These are phyloP conservation scores for Aspergillus tubingensis DNA, from an alignment of 2,329 filamentous ascomycete genomes.

Conservation along the genomic window DNA sequence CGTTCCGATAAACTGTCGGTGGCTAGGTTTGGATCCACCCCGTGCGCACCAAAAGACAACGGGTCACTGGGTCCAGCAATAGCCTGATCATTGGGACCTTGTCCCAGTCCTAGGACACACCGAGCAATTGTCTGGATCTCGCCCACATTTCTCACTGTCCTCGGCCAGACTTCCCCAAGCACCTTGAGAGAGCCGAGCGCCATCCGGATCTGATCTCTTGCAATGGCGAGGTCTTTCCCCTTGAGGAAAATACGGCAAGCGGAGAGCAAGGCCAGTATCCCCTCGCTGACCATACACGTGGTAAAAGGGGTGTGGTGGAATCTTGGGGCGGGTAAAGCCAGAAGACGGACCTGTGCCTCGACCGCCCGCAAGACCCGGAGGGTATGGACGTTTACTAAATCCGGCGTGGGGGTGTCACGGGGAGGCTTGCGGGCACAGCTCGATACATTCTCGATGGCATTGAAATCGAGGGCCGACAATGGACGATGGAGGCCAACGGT, in stretches of 20 bases:
- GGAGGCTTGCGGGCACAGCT: conserved; percentile 36
- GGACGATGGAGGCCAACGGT: conserved; percentile 43
- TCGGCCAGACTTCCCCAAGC: conserved; percentile 42
- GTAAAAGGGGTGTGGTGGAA: conserved; percentile 45
- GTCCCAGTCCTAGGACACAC: conserved; percentile 27
- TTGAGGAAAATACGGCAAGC: conserved; percentile 42
- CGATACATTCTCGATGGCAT: conserved; percentile 42
- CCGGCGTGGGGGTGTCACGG: conserved; percentile 17
- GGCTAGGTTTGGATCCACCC: too few relatives aligned
- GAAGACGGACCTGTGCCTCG: conserved; percentile 42
- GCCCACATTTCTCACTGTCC: conserved; percentile 38
- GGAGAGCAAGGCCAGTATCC: conserved; percentile 36
- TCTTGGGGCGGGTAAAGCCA: conserved; percentile 38
- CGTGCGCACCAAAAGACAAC: too few relatives aligned
- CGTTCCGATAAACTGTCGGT: too few relatives aligned
- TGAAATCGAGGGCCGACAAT: conserved; percentile 44
- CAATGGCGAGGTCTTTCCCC: conserved; percentile 35
- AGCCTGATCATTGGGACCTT: not conserved
- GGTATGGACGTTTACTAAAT: conserved; percentile 43
- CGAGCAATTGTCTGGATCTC: conserved; percentile 47
- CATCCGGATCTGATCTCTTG: conserved; percentile 47
- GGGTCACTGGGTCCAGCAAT: too few relatives aligned
- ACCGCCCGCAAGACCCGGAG: conserved; percentile 41
- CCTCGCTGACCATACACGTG: conserved; percentile 47
- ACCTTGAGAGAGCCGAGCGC: conserved; percentile 45